Conservation (phyloP, 768 basidiomycete genomes). For the Suillus decipiens region DNA sequence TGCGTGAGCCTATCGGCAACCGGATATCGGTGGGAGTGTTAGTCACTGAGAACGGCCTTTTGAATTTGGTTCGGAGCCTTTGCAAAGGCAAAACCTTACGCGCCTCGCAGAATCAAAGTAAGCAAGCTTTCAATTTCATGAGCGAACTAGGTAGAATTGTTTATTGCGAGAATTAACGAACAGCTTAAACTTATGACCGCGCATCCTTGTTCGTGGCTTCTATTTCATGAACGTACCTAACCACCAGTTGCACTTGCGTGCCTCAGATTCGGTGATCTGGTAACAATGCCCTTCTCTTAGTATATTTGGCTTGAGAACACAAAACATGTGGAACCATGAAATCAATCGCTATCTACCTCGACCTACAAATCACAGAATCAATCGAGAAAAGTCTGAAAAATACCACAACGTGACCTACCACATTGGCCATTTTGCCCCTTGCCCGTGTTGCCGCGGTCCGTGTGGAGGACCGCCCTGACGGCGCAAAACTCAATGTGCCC, state of each 20-base stretch:
- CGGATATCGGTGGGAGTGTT: constrained; percentile 1
- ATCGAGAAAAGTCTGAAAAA: neutral
- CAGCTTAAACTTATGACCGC: neutral
- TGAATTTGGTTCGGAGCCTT: neutral
- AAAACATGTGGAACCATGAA: neutral
- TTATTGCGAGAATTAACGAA: neutral
- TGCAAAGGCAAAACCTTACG: constrained; percentile 4
- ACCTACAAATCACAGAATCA: constrained; percentile 5
- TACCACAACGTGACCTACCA: constrained; percentile 31
- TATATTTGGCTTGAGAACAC: neutral
- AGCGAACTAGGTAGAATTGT: neutral
- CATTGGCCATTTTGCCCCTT: constrained; percentile 56
- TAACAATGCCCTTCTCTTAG: neutral
- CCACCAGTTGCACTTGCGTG: too few relatives aligned
- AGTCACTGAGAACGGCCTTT: neutral
- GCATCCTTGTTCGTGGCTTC: neutral
- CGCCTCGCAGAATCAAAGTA: neutral
- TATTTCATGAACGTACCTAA: neutral
- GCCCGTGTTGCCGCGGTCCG: constrained; percentile 72
- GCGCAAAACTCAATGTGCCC: constrained; percentile 62
- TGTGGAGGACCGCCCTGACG: constrained; percentile 55
- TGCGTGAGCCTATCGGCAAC: neutral
- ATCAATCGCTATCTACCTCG: constrained; percentile 33
- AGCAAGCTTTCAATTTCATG: neutral
- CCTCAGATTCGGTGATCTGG: neutral